A percentile compares a stretch with the other conserved stretches of the same genome.
These are phyloP conservation scores for Penicillium robsamsonii DNA, from an alignment of 495 filamentous ascomycete species.

Conservation along the genomic window DNA sequence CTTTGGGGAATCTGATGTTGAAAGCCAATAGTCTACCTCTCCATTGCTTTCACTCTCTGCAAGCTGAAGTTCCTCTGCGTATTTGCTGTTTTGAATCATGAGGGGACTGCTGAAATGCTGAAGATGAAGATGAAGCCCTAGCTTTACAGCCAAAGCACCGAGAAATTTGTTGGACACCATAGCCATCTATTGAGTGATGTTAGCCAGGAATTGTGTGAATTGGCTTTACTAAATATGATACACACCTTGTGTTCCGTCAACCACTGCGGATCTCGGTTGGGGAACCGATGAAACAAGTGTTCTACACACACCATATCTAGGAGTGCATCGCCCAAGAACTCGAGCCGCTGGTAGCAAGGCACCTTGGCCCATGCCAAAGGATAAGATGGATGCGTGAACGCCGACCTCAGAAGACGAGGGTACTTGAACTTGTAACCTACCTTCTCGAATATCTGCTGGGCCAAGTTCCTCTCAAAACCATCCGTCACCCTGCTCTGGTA, in stretches of 20 bases:
- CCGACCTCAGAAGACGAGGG: constrained; percentile 74
- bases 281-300: constrained; percentile 72
- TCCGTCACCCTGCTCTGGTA: constrained; percentile 61
- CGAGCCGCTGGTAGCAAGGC: constrained; percentile 87
- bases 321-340: constrained; percentile 89
- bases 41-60: constrained; percentile 52
- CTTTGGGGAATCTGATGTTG: constrained; percentile 70
- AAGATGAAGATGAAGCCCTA: constrained; percentile 75
- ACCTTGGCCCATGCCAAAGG: constrained; percentile 68
- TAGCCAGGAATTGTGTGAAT: background rate
- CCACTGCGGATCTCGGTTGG: constrained; percentile 88
- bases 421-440: constrained; percentile 80
- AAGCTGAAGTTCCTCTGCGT: constrained; percentile 63
- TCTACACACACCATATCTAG: constrained; percentile 86
- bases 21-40: constrained; percentile 78
- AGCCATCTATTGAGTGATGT: constrained; percentile 61
- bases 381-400: constrained; percentile 87
- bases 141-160: constrained; percentile 71
- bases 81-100: constrained; percentile 63
- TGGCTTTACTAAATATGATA: background rate
- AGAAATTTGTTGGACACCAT: constrained; percentile 98
- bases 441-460: constrained; percentile 59
- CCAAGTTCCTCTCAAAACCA: constrained; percentile 60
- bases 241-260: constrained; percentile 89
- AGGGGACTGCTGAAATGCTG: constrained; percentile 57